Percentiles rank a stretch among this genome's conserved stretches.
Conservation (phyloP, 352 stramenopile genomes). For the Globisporangium barbulae region DNA sequence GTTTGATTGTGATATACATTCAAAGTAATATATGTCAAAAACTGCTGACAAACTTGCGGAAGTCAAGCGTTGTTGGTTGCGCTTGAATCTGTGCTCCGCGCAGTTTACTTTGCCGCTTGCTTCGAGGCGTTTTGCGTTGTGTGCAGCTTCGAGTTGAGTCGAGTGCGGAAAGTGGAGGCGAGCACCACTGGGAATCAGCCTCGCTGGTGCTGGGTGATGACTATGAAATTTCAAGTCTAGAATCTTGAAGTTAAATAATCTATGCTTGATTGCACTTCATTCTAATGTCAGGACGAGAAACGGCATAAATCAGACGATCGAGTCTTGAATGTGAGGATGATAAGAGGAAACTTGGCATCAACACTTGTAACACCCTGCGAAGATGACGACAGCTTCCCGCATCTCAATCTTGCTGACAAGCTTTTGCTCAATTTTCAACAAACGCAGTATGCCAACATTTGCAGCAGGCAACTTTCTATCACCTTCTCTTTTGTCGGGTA, state of each 20-base stretch:
- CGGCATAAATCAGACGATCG: background rate
- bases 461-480: background rate
- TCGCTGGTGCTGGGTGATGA: background rate
- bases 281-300: background rate
- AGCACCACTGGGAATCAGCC: no score
- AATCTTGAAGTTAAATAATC: no score
- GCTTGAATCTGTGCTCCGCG: no score
- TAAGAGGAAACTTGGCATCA: background rate
- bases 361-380: background rate
- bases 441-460: background rate
- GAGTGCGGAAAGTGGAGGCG: no score
- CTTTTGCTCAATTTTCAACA: background rate
- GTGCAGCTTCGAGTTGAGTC: no score
- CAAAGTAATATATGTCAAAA: no score
- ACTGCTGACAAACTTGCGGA: no score
- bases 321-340: background rate
- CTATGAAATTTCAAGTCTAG: background rate
- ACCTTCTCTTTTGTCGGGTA: background rate
- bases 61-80: no score
- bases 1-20: no score
- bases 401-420: background rate
- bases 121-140: no score
- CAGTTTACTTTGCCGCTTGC: no score
- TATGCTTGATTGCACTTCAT: no score
- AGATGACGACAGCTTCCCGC: slow-evolving; percentile 1